A percentile compares a stretch with the other conserved stretches of the same genome.
phyloP scores from a whole-genome alignment of 116 monocot genomes.

The Iris pallida region DNA sequence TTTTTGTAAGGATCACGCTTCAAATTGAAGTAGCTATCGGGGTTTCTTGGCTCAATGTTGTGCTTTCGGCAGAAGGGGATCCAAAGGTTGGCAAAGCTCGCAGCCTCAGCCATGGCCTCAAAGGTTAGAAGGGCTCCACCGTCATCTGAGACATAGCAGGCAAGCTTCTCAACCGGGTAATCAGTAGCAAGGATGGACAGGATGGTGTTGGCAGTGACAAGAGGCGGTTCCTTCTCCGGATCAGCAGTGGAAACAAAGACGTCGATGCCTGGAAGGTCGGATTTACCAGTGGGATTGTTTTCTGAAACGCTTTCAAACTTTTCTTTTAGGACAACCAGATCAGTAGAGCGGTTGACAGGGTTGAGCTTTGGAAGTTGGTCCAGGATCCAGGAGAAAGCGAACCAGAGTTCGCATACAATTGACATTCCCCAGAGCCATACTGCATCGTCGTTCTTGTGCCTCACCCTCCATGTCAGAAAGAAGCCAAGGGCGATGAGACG shows the following conservation, averaged over 20 bases:
- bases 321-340: constrained; percentile 50
- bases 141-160: constrained; percentile 69
- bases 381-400: constrained; percentile 60
- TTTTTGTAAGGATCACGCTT: constrained; percentile 69
- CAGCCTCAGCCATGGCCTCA: constrained; percentile 74
- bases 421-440: constrained; percentile 76
- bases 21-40: constrained; percentile 58
- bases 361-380: constrained; percentile 64
- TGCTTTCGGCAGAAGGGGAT: constrained; percentile 68
- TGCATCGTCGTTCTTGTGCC: constrained; percentile 52
- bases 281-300: constrained; percentile 41
- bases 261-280: constrained; percentile 66
- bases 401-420: constrained; percentile 63
- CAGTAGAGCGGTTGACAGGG: constrained; percentile 59
- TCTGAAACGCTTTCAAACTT: constrained; percentile 49
- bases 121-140: constrained; percentile 65
- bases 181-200: constrained; percentile 64
- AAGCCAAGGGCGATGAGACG: constrained; percentile 40
- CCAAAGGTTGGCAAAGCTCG: constrained; percentile 62
- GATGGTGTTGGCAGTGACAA: constrained; percentile 68
- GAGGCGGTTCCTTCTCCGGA: constrained; percentile 62
- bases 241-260: constrained; percentile 69
- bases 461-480: constrained; percentile 52
- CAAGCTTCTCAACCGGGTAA: constrained; percentile 63
- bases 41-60: constrained; percentile 56